These are phyloP conservation scores for Trichosporon sp. DNA, from an alignment of 1,284 basidiomycete species.

Conservation along the genomic window DNA sequence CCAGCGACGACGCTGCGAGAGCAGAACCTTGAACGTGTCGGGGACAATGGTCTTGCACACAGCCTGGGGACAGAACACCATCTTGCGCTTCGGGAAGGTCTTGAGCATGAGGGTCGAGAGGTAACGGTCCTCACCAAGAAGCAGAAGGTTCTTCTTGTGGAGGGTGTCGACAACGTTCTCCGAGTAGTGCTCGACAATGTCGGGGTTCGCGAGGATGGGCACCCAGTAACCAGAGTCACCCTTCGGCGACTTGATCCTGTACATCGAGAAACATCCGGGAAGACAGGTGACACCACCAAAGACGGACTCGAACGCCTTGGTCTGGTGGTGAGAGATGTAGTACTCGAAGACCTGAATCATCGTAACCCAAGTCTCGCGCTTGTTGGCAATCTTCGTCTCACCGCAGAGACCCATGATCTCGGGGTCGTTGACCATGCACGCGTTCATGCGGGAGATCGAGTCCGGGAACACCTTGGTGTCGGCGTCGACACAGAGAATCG, in stretches of 20 bases:
- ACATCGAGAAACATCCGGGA: slow-evolving; percentile 99
- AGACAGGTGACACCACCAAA: slow-evolving; percentile 99
- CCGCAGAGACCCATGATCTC: slow-evolving; percentile 99
- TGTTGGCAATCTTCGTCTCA: slow-evolving; percentile 99
- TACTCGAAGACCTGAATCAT: slow-evolving; percentile 98
- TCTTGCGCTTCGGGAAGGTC: slow-evolving; percentile 98
- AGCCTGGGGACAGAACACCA: slow-evolving; percentile 97
- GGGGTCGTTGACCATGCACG: slow-evolving; percentile 90
- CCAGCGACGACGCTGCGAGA: slow-evolving; percentile 97
- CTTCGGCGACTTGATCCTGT: slow-evolving; percentile 96
- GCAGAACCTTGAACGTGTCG: slow-evolving; percentile 85
- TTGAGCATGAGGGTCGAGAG: slow-evolving; percentile 92
- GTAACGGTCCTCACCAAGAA: slow-evolving; percentile 98
- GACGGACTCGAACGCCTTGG: slow-evolving; percentile 98
- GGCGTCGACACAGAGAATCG: slow-evolving; percentile 95
- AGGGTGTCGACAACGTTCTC: slow-evolving; percentile 96
- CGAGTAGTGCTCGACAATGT: slow-evolving; percentile 95
- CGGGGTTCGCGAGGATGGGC: slow-evolving; percentile 92
- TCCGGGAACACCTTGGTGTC: slow-evolving; percentile 98
- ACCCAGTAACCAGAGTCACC: slow-evolving; percentile 92
- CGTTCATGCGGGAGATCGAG: slow-evolving; percentile 83
- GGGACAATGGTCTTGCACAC: slow-evolving; percentile 98
- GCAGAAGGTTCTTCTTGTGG: slow-evolving; percentile 97
- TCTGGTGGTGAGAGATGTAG: slow-evolving; percentile 98
- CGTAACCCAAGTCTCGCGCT: slow-evolving; percentile 94